Percentiles rank a stretch among this genome's conserved stretches.
Evolutionary conservation across 148 eudicot species (phyloP).

Genomic region (Rhododendron griersonianum): DNA sequence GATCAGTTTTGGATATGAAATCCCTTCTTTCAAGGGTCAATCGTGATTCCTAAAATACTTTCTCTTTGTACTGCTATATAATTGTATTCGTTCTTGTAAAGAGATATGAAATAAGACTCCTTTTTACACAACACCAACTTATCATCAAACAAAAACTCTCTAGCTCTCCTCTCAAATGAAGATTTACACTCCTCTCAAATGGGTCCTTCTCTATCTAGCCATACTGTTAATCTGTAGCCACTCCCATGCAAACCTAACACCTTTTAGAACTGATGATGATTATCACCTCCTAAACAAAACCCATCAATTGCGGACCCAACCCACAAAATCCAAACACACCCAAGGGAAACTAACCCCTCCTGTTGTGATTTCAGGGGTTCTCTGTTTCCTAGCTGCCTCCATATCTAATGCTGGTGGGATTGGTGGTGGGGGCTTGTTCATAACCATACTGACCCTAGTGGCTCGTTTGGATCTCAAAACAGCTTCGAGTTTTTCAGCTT

Average conservation of each 20-base stretch:
- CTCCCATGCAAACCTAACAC: slow-evolving; percentile 16
- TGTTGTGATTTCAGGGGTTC: slow-evolving; percentile 23
- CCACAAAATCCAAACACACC: background rate
- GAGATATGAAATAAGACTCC: too few relatives aligned
- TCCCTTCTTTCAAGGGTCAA: too few relatives aligned
- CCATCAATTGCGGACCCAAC: background rate
- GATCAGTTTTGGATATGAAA: too few relatives aligned
- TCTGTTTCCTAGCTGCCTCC: slow-evolving; percentile 45
- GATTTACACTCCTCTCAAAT: background rate
- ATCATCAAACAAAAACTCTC: background rate
- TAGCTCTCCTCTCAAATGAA: slow-evolving; percentile 1
- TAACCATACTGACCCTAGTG: slow-evolving; percentile 45
- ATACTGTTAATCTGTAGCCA: slow-evolving; percentile 10
- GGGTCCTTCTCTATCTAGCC: slow-evolving; percentile 11
- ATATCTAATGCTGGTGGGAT: slow-evolving; percentile 67
- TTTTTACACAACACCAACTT: background rate
- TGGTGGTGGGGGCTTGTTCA: slow-evolving; percentile 57
- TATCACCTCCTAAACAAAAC: slow-evolving; percentile 9
- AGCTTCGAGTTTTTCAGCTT: slow-evolving; percentile 49
- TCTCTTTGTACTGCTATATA: too few relatives aligned
- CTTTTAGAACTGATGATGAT: background rate
- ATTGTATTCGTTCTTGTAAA: too few relatives aligned
- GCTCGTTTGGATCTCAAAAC: slow-evolving; percentile 50
- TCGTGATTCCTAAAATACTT: too few relatives aligned
- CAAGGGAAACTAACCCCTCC: slow-evolving; percentile 5